Percentiles rank a stretch among this genome's conserved stretches.
phyloP scores from a whole-genome alignment of 768 basidiomycete species.

The Podaxis sp. region DNA sequence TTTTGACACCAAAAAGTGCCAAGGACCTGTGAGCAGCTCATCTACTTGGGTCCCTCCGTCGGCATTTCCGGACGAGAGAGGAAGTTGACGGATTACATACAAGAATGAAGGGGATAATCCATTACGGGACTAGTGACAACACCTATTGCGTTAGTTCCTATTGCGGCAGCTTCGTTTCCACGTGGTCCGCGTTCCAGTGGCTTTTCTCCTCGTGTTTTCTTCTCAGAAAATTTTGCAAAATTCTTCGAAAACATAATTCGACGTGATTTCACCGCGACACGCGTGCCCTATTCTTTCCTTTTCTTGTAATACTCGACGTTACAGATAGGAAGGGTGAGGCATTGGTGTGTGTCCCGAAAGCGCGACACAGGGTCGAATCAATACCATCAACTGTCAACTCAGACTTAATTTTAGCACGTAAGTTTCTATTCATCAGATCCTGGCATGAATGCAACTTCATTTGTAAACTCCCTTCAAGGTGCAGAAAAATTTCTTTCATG shows the following conservation, averaged over 20 bases:
- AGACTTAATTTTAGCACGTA: slow-evolving; percentile 4
- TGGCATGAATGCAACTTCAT: slow-evolving; percentile 3
- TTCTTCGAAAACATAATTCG: background rate
- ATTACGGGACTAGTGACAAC: background rate
- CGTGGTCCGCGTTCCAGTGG: background rate
- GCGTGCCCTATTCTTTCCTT: background rate
- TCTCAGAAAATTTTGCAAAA: background rate
- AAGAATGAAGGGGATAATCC: background rate
- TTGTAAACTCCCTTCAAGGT: background rate
- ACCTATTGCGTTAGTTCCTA: background rate
- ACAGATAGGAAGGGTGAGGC: background rate
- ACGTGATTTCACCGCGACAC: background rate
- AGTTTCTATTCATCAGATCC: slow-evolving; percentile 7
- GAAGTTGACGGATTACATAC: background rate
- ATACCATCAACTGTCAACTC: background rate
- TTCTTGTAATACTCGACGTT: background rate
- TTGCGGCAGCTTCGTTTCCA: background rate
- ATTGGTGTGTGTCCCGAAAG: background rate
- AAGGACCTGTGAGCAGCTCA: no score
- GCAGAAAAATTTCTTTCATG: background rate
- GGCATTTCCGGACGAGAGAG: background rate
- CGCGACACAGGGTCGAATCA: slow-evolving; percentile 1
- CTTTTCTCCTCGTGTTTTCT: background rate
- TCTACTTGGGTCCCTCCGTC: background rate
- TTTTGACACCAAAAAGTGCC: no score